A percentile compares a stretch with the other conserved stretches of the same genome.
Conservation (phyloP, 495 filamentous ascomycete species). For the Daldinia bambusicola region DNA sequence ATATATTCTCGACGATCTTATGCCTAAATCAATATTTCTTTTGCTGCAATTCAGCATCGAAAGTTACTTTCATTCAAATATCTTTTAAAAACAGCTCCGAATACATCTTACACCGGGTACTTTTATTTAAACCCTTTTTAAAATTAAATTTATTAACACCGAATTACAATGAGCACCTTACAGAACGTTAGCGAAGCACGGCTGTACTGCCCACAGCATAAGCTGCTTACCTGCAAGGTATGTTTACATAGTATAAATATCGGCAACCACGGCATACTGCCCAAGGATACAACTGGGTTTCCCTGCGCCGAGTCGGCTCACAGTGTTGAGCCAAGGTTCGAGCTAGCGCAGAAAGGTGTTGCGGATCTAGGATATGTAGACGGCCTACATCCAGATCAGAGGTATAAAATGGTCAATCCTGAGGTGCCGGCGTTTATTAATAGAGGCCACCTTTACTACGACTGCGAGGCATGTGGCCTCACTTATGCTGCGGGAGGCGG, state of each 20-base stretch:
- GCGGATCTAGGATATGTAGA: background rate
- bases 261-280: background rate
- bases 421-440: background rate
- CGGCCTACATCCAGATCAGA: constrained; percentile 19
- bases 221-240: constrained; percentile 10
- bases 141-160: too few species aligned
- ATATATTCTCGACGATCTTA: background rate
- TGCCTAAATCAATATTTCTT: background rate
- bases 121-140: too few species aligned
- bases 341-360: background rate
- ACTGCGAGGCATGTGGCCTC: constrained; percentile 15
- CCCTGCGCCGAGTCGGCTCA: constrained; percentile 4
- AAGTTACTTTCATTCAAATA: too few species aligned
- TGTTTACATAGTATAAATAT: constrained; percentile 31
- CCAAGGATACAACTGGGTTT: background rate
- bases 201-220: constrained; percentile 12
- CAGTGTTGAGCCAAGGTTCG: constrained; percentile 19
- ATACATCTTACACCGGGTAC: too few species aligned
- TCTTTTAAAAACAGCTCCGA: too few species aligned
- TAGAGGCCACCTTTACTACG: background rate
- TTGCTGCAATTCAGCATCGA: background rate
- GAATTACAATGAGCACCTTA: background rate
- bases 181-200: background rate
- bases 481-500: background rate
- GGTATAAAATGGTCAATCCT: background rate